These are phyloP conservation scores for Backusella mclennaniae DNA, from an alignment of 192 early-diverging fungal genomes.

Conservation along the genomic window DNA sequence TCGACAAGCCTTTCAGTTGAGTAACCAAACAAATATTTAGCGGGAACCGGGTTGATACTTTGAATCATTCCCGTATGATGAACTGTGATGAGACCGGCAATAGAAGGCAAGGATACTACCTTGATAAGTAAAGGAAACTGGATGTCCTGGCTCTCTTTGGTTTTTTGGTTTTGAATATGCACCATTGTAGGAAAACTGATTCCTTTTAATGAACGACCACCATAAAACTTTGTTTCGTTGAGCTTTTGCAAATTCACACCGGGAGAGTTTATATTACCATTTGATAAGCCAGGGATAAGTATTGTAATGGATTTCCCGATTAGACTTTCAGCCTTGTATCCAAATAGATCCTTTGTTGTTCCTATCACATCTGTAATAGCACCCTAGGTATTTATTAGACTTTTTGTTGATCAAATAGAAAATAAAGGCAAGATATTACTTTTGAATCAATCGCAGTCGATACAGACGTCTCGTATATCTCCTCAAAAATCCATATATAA, in stretches of 20 bases:
- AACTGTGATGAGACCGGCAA: constrained; percentile 59
- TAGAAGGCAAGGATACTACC: constrained; percentile 61
- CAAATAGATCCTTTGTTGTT: constrained; percentile 52
- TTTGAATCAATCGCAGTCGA: constrained; percentile 10
- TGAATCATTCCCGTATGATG: constrained; percentile 52
- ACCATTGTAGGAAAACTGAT: constrained; percentile 55
- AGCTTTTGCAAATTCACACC: constrained; percentile 43
- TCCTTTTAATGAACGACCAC: constrained; percentile 44
- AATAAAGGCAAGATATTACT: neutral
- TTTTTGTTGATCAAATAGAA: neutral
- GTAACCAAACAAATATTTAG: constrained; percentile 65
- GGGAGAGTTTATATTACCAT: neutral
- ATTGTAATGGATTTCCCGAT: constrained; percentile 37
- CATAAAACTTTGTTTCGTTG: constrained; percentile 57
- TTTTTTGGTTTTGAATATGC: constrained; percentile 29
- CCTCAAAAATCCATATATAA: constrained; percentile 67
- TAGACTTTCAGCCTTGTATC: constrained; percentile 44
- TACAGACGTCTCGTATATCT: constrained; percentile 48
- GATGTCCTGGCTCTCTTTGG: neutral
- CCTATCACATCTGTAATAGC: constrained; percentile 42
- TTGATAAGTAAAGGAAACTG: constrained; percentile 36
- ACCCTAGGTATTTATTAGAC: constrained; percentile 37
- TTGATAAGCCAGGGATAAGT: constrained; percentile 21
- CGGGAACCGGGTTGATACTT: constrained; percentile 54
- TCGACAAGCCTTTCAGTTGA: constrained; percentile 44